Percentiles rank a stretch among this genome's conserved stretches.
phyloP scores from a whole-genome alignment of 441 rosid species.

The Eruca vesicaria region DNA sequence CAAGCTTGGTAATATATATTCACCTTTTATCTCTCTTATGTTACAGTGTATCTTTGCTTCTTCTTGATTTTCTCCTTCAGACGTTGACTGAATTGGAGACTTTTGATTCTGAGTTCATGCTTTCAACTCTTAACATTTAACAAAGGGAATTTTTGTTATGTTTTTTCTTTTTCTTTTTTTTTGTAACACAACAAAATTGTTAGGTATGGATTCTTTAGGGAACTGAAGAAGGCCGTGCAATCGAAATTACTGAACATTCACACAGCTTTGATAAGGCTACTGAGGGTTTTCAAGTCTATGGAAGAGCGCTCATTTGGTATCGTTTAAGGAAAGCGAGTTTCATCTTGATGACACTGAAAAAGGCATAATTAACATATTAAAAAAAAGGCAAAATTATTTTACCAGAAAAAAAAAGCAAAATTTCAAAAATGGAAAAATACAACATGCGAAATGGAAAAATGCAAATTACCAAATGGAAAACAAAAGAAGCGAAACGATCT shows the following conservation, averaged over 20 bases:
- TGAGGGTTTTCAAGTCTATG: too few species aligned
- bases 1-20: constrained; percentile 95
- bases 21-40: constrained; percentile 19
- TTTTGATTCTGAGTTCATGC: background rate
- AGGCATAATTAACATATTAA: background rate
- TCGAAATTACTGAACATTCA: too few species aligned
- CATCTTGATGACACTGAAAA: background rate
- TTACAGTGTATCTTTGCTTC: constrained; percentile 10
- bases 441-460: background rate
- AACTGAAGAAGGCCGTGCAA: too few species aligned
- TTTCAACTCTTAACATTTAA: too few species aligned
- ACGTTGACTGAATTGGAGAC: background rate
- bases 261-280: too few species aligned
- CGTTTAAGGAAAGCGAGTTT: background rate
- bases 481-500: background rate
- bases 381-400: background rate
- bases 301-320: too few species aligned
- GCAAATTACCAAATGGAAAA: background rate
- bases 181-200: too few species aligned
- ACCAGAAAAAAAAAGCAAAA: background rate
- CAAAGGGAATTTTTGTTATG: too few species aligned
- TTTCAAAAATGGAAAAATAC: background rate
- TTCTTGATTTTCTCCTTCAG: too few species aligned
- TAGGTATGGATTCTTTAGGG: too few species aligned
- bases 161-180: too few species aligned